Evolutionary conservation across 208 protist genomes (phyloP).

Genomic region (Trypanosomatidae sp.): DNA sequence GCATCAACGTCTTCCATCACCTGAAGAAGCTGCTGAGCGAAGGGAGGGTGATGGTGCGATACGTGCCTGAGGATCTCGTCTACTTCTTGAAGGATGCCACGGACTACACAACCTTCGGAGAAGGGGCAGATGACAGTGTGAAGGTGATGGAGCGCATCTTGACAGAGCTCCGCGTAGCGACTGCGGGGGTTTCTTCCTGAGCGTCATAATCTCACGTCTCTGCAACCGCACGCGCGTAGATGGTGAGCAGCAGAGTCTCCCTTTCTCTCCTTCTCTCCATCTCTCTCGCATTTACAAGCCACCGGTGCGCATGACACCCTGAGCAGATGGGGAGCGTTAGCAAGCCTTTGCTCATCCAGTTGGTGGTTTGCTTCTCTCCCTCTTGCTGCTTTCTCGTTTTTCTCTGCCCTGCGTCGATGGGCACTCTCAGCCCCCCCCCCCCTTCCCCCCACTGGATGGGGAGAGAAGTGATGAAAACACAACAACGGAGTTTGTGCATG

Average conservation of each 20-base stretch:
- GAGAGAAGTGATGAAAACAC: not conserved
- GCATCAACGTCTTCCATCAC: conserved; percentile 64
- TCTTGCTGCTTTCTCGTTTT: not conserved
- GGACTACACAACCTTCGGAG: conserved; percentile 50
- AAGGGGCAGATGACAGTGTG: conserved; percentile 29
- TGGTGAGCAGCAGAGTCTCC: not conserved
- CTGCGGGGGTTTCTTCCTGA: not conserved
- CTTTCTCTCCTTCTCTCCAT: not conserved
- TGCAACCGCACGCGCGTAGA: not conserved
- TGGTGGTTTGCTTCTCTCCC: no score
- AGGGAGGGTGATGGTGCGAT: conserved; percentile 28
- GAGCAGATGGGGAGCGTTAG: not conserved
- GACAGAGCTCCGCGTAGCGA: conserved; percentile 34
- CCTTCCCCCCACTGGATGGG: not conserved
- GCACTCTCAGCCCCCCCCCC: not conserved
- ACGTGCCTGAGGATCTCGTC: conserved; percentile 10
- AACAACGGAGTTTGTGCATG: not conserved
- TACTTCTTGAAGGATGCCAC: conserved; percentile 38
- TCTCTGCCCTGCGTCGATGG: not conserved
- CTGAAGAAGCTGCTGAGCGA: conserved; percentile 59
- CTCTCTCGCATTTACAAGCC: not conserved
- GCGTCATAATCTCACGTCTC: not conserved
- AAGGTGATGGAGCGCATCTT: conserved; percentile 31
- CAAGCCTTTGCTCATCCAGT: not conserved
- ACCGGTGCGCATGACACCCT: not conserved